phyloP scores from a whole-genome alignment of 1,284 basidiomycete species.

The Stereum hirsutum region DNA sequence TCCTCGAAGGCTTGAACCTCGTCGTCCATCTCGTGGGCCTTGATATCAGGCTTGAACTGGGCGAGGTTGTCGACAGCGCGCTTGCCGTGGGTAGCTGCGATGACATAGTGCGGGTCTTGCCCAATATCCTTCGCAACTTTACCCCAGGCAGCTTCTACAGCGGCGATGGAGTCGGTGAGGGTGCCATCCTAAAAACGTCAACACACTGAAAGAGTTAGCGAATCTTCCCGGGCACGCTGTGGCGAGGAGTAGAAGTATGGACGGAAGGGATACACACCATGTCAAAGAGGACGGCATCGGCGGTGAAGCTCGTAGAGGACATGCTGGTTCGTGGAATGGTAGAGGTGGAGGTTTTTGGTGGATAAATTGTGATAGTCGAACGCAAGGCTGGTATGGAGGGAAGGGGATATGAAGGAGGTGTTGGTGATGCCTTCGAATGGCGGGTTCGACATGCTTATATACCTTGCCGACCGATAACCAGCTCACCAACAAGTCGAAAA shows the following conservation, averaged over 20 bases:
- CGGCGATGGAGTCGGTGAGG: constrained; percentile 67
- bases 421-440: too few relatives aligned
- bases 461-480: too few relatives aligned
- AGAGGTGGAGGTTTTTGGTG: neutral
- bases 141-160: constrained; percentile 74
- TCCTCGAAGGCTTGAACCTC: constrained; percentile 65
- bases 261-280: constrained; percentile 36
- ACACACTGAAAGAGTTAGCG: constrained; percentile 5
- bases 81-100: constrained; percentile 71
- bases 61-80: constrained; percentile 45
- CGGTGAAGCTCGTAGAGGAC: too few relatives aligned
- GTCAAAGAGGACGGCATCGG: constrained; percentile 64
- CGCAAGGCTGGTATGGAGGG: neutral
- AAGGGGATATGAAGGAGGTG: too few relatives aligned
- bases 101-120: constrained; percentile 55
- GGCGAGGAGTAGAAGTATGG: constrained; percentile 2
- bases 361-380: too few relatives aligned
- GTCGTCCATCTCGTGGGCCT: constrained; percentile 53
- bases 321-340: neutral
- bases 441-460: too few relatives aligned
- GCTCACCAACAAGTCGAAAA: too few relatives aligned
- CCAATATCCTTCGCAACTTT: constrained; percentile 65
- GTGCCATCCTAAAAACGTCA: constrained; percentile 47
- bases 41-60: constrained; percentile 30
- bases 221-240: neutral